Evolutionary conservation across 2,329 filamentous ascomycete species (phyloP).

Genomic region (Fusarium tricinctum): DNA sequence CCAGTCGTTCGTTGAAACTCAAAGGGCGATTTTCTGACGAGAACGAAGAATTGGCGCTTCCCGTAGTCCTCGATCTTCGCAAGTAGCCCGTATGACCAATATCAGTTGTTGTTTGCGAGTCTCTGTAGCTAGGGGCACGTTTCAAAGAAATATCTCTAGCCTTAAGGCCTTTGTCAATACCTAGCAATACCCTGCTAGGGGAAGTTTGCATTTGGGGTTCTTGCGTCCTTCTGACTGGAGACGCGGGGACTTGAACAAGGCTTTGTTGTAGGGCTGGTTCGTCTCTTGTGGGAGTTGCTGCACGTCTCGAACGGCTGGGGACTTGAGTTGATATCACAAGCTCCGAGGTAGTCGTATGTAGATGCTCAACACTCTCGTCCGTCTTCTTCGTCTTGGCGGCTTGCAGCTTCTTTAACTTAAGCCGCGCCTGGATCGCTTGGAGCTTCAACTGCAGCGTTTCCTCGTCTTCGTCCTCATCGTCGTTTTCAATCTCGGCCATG

Average conservation of each 20-base stretch:
- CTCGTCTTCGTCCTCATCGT: conserved; percentile 83
- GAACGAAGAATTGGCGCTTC: conserved; percentile 43
- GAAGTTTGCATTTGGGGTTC: conserved; percentile 72
- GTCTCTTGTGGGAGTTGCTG: conserved; percentile 50
- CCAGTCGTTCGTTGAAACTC: conserved; percentile 88
- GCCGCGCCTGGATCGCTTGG: conserved; percentile 86
- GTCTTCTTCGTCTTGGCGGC: conserved; percentile 59
- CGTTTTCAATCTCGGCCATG: conserved; percentile 55
- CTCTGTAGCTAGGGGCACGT: conserved; percentile 69
- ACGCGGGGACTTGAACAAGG: conserved; percentile 79
- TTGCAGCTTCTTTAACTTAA: conserved; percentile 90
- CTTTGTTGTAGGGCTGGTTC: conserved; percentile 49
- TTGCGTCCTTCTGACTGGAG: conserved; percentile 74
- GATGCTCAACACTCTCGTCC: conserved; percentile 36
- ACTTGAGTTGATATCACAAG: conserved; percentile 45
- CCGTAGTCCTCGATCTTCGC: conserved; percentile 59
- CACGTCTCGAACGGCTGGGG: conserved; percentile 41
- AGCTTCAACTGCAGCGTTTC: conserved; percentile 89
- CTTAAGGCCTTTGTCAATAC: conserved; percentile 89
- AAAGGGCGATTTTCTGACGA: conserved; percentile 57
- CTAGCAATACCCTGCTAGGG: conserved; percentile 82
- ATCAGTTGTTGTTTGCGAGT: conserved; percentile 37
- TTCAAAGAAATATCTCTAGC: conserved; percentile 88
- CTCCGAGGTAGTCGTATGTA: conserved; percentile 38
- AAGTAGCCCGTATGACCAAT: conserved; percentile 56